A percentile compares a stretch with the other conserved stretches of the same genome.
Conservation (phyloP, 2,329 filamentous ascomycete species). For the Emmonsiellopsis sp. region DNA sequence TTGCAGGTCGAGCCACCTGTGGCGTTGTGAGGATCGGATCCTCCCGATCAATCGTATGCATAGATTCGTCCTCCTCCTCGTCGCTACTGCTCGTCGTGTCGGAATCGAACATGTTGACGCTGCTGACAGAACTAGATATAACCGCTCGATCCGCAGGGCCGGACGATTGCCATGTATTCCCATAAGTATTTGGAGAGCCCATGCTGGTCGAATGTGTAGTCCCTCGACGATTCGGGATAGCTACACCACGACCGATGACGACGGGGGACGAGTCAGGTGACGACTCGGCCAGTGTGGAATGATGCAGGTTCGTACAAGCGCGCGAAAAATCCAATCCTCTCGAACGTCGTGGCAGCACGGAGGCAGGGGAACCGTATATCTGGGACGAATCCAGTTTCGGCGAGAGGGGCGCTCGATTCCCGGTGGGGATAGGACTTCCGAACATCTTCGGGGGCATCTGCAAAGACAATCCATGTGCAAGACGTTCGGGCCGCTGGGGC, state of each 20-base stretch:
- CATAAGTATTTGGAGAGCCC: slow-evolving; percentile 56
- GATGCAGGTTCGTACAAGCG: slow-evolving; percentile 87
- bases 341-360: slow-evolving; percentile 79
- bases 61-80: slow-evolving; percentile 52
- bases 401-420: slow-evolving; percentile 61
- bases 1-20: slow-evolving; percentile 55
- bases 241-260: slow-evolving; percentile 59
- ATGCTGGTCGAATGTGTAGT: slow-evolving; percentile 33
- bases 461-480: slow-evolving; percentile 57
- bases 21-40: slow-evolving; percentile 78
- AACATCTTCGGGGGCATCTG: slow-evolving; percentile 52
- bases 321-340: slow-evolving; percentile 88
- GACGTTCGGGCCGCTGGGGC: slow-evolving; percentile 59
- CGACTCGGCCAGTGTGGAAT: slow-evolving; percentile 85
- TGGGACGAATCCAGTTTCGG: slow-evolving; percentile 79
- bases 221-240: slow-evolving; percentile 48
- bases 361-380: slow-evolving; percentile 78
- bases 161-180: slow-evolving; percentile 61
- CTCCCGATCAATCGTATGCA: slow-evolving; percentile 61
- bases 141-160: slow-evolving; percentile 58
- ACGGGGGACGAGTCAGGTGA: slow-evolving; percentile 87
- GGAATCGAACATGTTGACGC: slow-evolving; percentile 67
- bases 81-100: slow-evolving; percentile 66
- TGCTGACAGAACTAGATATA: slow-evolving; percentile 73
- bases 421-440: slow-evolving; percentile 39